Evolutionary conservation across 495 filamentous ascomycete species (phyloP), one percentile per base, ranked within the genome.

Genomic region (Geopyxis carbonaria): DNA sequence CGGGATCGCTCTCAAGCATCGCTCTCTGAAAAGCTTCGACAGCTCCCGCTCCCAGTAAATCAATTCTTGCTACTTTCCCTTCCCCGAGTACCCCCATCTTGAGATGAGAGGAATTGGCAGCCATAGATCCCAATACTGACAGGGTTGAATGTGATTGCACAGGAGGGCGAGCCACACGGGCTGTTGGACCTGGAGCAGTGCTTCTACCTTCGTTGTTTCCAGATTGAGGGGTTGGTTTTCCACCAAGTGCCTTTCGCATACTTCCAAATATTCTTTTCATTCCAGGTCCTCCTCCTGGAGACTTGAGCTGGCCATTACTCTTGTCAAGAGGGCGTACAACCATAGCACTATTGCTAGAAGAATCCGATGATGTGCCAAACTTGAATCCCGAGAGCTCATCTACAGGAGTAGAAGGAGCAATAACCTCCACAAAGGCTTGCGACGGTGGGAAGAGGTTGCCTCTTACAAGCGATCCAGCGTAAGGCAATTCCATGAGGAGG

Each of bases 191-290:
- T n/a, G n/a, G n/a, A 37, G 34, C 34, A 22, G 34, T 11, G 19
- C 1, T 22, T n/a, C 31, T 40, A 7, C 21, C 37, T 8, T 30
- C n/a, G 2, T 18, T n/a, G 1, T 2, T 6, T 2, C 9, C 2
- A 5, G 21, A 24, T 9, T 37, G 10, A 2, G 34, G 10, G 13
- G 22, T 15, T 7, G 24, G 11, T 29, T 73, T 78, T 28, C 70
- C 81, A 48, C 85, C 81, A 34, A 94, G 57, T n/a, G 76, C 87
- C 24, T 87, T 79, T 30, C 81, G 77, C 23, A 95, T 81, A 44
- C 78, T 84, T 0, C 86, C 86, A 31, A 97, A 66, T 2, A 95
- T 64, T 46, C 74, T 89, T 57, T 75, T 82, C 64, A 95, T 76
- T 1, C 82, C 74, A 9, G 73, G 72, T 35, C 61, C 80, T 10